phyloP scores from a whole-genome alignment of 2,329 filamentous ascomycete genomes.

The Epichloe typhina region DNA sequence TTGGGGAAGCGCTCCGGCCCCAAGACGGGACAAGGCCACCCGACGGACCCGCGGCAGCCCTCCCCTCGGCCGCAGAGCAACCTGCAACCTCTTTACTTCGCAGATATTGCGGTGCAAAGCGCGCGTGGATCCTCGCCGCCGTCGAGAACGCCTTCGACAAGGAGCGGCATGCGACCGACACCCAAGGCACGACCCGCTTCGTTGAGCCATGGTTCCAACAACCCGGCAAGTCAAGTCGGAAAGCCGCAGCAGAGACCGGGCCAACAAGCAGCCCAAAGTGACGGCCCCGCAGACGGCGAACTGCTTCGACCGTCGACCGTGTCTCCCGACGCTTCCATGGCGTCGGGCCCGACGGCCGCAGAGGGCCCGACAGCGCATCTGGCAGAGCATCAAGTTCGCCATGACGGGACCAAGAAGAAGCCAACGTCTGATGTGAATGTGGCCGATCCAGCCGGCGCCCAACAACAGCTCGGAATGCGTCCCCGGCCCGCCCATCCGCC shows the following conservation, averaged over 20 bases:
- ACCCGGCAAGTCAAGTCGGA: background rate
- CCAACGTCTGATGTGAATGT: background rate
- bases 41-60: background rate
- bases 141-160: background rate
- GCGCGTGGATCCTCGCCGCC: background rate
- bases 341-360: slow-evolving; percentile 1
- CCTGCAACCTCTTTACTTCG: background rate
- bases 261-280: background rate
- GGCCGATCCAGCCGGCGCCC: background rate
- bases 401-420: background rate
- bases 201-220: background rate
- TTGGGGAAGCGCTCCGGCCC: slow-evolving; percentile 13
- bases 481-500: background rate
- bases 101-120: background rate
- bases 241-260: background rate
- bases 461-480: background rate
- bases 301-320: slow-evolving; percentile 2
- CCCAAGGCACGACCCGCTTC: background rate
- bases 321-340: slow-evolving; percentile 5
- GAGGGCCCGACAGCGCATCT: background rate
- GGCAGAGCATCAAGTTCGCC: background rate
- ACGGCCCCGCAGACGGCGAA: background rate
- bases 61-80: background rate
- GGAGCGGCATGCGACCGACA: background rate
- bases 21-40: slow-evolving; percentile 7